phyloP scores from a whole-genome alignment of 257 asterid species.

The Striga asiatica region DNA sequence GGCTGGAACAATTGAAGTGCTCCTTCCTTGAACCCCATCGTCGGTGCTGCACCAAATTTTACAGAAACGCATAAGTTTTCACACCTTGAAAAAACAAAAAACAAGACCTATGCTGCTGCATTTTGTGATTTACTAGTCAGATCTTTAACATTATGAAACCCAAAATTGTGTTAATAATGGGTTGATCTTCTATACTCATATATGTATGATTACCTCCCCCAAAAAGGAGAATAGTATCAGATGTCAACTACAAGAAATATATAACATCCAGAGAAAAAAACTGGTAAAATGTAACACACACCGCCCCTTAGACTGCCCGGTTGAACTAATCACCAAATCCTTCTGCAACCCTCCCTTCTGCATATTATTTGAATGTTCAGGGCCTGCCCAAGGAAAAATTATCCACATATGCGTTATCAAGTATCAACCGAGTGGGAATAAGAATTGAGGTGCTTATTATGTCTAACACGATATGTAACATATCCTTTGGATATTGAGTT shows the following conservation, averaged over 20 bases:
- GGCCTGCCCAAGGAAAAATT: constrained; percentile 39
- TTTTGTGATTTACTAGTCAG: not conserved
- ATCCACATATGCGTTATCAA: too few relatives aligned
- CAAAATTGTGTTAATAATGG: not conserved
- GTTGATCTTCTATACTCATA: not conserved
- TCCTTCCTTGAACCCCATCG: constrained; percentile 47
- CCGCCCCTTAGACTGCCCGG: constrained; percentile 23
- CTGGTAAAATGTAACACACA: constrained; percentile 21
- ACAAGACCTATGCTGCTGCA: not conserved
- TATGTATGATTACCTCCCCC: not conserved
- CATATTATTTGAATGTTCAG: not conserved
- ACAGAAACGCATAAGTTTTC: constrained; percentile 5
- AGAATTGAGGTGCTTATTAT: not conserved
- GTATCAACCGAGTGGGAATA: constrained; percentile 7
- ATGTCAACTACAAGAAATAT: too few relatives aligned
- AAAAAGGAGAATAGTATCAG: too few relatives aligned
- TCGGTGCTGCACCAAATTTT: constrained; percentile 42
- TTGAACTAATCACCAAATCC: not conserved
- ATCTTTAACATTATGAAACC: not conserved
- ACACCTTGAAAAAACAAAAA: constrained; percentile 4
- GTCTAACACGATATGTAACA: not conserved
- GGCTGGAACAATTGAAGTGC: constrained; percentile 38
- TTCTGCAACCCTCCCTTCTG: constrained; percentile 14
- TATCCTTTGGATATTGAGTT: too few relatives aligned
- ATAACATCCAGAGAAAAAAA: not conserved